Base-by-base conservation (phyloP, 108 stramenopile genomes). In the Fragilaria radians region DNA sequence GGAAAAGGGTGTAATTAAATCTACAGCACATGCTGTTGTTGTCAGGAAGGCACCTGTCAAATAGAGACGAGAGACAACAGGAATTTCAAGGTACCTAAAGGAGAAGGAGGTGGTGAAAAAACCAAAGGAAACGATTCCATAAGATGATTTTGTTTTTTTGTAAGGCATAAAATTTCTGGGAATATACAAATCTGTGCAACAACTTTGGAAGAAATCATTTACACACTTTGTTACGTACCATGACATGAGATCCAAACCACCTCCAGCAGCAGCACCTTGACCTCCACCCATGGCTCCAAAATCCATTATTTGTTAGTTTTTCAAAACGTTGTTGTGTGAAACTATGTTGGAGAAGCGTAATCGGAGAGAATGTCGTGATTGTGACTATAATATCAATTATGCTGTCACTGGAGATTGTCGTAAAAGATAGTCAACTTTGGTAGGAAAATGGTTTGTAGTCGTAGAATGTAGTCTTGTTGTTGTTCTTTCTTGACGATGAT, bases 71-170 rank as follows among this genome's bases (percentile, higher is more conserved):
- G 95, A 93, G 28, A 99, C 76, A 5, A 90, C 52, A 18, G 98
- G 98, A 34, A 99, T 97, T 26, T 97, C 96, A 72, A 82, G 85
- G 74, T 98, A 98, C 97, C 97, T 86, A 57, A n/a, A 32, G 19
- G 26, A 46, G 45, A 22, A 14, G 33, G 49, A 11, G 50, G n/a
- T 26, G 48, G 30, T 52, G 31, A 45, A 28, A 3, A 54, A 7
- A 28, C n/a, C 19, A 46, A 52, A 22, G 4, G 26, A 7, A 22
- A 52, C 4, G 5, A n/a, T 18, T 34, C 7, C 22, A 31, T 48
- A 30, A 46, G 33, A 32, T 47, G 27, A 11, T 28, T 22, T 14
- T 32, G 11, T 45, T 42, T 1, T 5, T 36, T 3, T n/a, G 46
- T 46, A 31, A 19, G 46, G 1, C 22, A 30, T 28, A 5, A 53